Evolutionary conservation across 345 rosid genomes (phyloP), one percentile per base, ranked within the genome.

Genomic region (Trapa incisa): DNA sequence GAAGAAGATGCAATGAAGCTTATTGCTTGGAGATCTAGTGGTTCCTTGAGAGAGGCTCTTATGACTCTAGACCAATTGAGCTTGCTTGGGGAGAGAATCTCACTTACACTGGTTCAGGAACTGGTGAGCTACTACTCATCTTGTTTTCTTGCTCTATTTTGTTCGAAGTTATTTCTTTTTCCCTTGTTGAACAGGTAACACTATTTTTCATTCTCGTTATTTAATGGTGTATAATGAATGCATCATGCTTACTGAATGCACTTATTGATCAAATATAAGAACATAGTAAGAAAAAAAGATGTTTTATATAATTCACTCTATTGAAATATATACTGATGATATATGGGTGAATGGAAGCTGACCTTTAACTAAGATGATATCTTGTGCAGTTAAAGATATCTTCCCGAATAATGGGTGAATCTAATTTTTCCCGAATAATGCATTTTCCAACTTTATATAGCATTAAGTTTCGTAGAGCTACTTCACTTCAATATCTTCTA

Each of bases 21-120:
- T 68, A 89, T 95, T 74, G 92, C 97, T 61, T 89, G 94, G 29
- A 83, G 85, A 70, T 95, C 99, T 13, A 96, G 91, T 77, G 99
- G 99, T 67, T 95, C 99, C 2, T 77, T 95, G 77, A 82, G 99
- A 81, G 97, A 95, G 72, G 96, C 97, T 0, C 86, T 87, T 72
- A 95, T 95, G 97, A 95, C 97, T 67, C 83, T 95, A 32, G 97
- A 91, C 72, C 99, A 95, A 70, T 77, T 95, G 36, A 84, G 96
- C 73, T 82, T 95, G 75, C 90, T 95, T 7, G 99, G 99, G 72
- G 87, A 84, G 75, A 85, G 81, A 81, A 86, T 95, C 74, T 87
- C 88, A 53, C 83, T 91, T 58, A 83, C 83, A 67, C 77, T 95
- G 68, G 97, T 95, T 79, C 99, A 95, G 81, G 97, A 95, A 77